Evolutionary conservation across 228 moss, liverwort and hornwort genomes (phyloP).

Genomic region (Sphagnum fallax): DNA sequence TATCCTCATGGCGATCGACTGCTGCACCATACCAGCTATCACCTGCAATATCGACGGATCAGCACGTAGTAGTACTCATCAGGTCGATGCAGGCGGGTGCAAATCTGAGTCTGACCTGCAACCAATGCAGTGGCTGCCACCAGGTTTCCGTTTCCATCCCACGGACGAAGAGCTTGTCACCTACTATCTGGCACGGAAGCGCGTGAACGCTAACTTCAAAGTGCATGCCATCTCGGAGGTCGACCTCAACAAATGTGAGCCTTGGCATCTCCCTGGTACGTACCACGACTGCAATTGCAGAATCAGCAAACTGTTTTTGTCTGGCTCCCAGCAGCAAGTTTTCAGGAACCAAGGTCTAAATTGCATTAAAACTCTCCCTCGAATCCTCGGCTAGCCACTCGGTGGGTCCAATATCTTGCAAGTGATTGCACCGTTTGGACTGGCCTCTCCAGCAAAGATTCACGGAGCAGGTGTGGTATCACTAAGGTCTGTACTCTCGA

Average conservation of each 20-base stretch:
- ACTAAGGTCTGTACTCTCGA: background rate
- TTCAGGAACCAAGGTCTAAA: background rate
- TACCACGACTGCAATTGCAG: no score
- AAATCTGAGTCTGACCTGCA: no score
- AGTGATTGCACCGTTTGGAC: background rate
- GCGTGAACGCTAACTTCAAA: constrained; percentile 28
- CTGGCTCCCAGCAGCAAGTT: background rate
- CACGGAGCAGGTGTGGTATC: no score
- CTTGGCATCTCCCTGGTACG: constrained; percentile 64
- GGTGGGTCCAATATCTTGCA: background rate
- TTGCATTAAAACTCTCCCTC: no score
- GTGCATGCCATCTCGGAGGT: constrained; percentile 54
- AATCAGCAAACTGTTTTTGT: no score
- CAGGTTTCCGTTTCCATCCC: constrained; percentile 63
- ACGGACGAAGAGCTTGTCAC: constrained; percentile 59
- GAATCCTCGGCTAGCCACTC: no score
- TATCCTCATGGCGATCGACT: no score
- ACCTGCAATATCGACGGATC: no score
- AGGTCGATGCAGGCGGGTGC: no score
- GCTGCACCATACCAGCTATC: no score
- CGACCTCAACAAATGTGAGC: constrained; percentile 71
- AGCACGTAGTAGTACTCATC: no score
- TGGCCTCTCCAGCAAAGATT: background rate
- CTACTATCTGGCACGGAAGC: constrained; percentile 61
- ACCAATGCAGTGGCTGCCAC: constrained; percentile 32